Conservation (phyloP, 768 basidiomycete species). For the Russula earlei region DNA sequence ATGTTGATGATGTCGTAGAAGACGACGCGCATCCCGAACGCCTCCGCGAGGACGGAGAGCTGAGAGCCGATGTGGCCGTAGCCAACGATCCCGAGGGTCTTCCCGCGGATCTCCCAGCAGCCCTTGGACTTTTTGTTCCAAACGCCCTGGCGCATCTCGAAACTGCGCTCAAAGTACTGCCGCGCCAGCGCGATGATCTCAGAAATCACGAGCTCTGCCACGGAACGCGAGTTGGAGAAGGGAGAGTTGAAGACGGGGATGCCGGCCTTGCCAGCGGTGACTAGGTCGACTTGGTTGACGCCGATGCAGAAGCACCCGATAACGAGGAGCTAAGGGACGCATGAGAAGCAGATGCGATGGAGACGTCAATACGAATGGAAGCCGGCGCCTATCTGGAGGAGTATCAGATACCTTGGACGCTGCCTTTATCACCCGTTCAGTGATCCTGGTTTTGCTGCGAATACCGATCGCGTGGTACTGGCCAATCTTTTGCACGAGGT, state of each 20-base stretch:
- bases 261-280: constrained; percentile 72
- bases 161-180: constrained; percentile 82
- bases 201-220: constrained; percentile 93
- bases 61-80: constrained; percentile 99
- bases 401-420: constrained; percentile 58
- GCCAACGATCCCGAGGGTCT: constrained; percentile 95
- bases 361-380: not conserved
- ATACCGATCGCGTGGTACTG: constrained; percentile 93
- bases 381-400: not conserved
- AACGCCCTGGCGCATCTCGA: constrained; percentile 78
- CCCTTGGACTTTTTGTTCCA: constrained; percentile 99
- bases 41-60: constrained; percentile 92
- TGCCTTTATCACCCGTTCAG: constrained; percentile 77
- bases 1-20: constrained; percentile 94
- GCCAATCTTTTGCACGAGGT: constrained; percentile 76
- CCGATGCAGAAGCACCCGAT: constrained; percentile 99
- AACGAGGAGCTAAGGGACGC: constrained; percentile 60
- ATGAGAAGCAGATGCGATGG: not conserved
- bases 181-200: constrained; percentile 92
- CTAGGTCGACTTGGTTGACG: constrained; percentile 93
- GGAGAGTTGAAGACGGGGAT: constrained; percentile 99
- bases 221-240: constrained; percentile 97
- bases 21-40: constrained; percentile 90
- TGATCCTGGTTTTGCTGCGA: constrained; percentile 96
- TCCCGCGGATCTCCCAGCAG: constrained; percentile 97